phyloP scores from a whole-genome alignment of 2,329 filamentous ascomycete genomes.

The Pestalotiopsis sp. region DNA sequence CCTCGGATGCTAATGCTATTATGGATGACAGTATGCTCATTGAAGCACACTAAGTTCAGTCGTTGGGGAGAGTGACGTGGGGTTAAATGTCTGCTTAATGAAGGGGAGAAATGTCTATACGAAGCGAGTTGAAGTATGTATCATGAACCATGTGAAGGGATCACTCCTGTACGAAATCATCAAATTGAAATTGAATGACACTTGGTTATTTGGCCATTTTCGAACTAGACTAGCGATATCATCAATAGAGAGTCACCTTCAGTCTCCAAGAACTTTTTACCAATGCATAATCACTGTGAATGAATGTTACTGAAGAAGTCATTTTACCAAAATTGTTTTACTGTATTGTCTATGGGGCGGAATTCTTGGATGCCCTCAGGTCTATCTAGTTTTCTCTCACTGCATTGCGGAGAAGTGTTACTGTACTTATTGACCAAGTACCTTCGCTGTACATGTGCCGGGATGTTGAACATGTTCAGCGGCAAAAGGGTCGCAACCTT shows the following conservation, averaged over 20 bases:
- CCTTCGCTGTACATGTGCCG: too few relatives aligned
- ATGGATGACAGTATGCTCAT: neutral
- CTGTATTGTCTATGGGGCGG: too few relatives aligned
- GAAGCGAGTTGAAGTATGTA: neutral
- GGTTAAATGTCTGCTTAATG: neutral
- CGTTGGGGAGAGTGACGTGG: neutral
- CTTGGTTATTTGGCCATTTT: neutral
- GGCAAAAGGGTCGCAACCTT: neutral
- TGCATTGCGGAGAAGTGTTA: too few relatives aligned
- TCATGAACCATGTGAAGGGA: conserved; percentile 10
- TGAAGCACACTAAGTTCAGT: neutral
- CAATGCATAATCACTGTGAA: neutral
- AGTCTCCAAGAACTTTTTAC: neutral
- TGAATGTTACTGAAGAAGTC: neutral
- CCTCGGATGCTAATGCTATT: neutral
- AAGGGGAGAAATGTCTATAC: neutral
- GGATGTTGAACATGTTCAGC: neutral
- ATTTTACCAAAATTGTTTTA: neutral
- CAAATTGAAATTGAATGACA: neutral
- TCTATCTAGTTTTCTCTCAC: too few relatives aligned
- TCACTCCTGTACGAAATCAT: neutral
- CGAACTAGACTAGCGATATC: conserved; percentile 3
- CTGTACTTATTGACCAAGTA: too few relatives aligned
- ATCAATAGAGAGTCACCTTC: conserved; percentile 2
- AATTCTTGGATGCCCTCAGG: too few relatives aligned